A percentile compares a stretch with the other conserved stretches of the same genome.
Conservation (phyloP, 1,284 basidiomycete species). For the Cystobasidiaceae sp. region DNA sequence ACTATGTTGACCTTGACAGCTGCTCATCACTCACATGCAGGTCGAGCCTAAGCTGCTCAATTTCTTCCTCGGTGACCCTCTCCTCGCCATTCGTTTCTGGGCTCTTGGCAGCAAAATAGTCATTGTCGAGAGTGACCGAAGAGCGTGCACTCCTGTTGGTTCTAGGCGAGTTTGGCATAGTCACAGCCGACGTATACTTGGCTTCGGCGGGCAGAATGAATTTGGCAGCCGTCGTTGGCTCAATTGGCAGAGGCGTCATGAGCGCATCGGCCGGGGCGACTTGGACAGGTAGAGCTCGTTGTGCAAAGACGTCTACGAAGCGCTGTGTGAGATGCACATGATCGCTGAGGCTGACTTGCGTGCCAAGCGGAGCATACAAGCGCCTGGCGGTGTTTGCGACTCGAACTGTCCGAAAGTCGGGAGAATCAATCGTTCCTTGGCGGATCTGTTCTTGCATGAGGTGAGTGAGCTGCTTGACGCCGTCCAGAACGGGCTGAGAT, state of each 20-base stretch:
- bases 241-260: background rate
- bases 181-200: too few species aligned
- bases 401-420: constrained; percentile 70
- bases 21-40: constrained; percentile 56
- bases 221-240: background rate
- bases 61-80: constrained; percentile 29
- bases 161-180: too few species aligned
- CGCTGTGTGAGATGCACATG: constrained; percentile 39
- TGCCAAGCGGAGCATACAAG: constrained; percentile 76
- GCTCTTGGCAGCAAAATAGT: constrained; percentile 29
- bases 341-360: constrained; percentile 44
- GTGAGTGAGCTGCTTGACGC: constrained; percentile 49
- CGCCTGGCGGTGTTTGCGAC: constrained; percentile 66
- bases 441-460: constrained; percentile 28
- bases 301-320: constrained; percentile 66
- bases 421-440: constrained; percentile 60
- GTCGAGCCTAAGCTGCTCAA: constrained; percentile 54
- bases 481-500: constrained; percentile 48
- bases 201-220: background rate
- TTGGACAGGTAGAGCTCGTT: background rate
- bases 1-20: too few species aligned
- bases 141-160: too few species aligned
- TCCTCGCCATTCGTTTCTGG: background rate
- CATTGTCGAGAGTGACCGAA: background rate
- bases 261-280: constrained; percentile 7